Evolutionary conservation across 352 stramenopile genomes (phyloP).

Genomic region (Globisporangium solare): DNA sequence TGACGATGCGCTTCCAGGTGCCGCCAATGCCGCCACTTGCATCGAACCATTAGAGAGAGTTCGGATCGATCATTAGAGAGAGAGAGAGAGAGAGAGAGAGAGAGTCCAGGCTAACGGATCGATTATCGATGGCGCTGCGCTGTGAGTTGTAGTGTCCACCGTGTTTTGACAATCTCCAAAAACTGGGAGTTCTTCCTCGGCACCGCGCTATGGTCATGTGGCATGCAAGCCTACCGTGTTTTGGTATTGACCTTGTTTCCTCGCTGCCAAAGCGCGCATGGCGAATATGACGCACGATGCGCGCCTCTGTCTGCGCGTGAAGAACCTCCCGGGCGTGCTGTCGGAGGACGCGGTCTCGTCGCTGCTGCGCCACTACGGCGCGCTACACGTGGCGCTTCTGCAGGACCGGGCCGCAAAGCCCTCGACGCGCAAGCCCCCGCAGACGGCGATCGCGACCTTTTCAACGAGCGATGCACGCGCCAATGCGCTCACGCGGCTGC

Average conservation of each 20-base stretch:
- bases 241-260: not conserved
- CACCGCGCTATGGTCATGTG: no score
- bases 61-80: no score
- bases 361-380: slow-evolving; percentile 60
- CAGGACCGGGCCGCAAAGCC: slow-evolving; percentile 23
- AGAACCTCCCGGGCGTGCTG: slow-evolving; percentile 52
- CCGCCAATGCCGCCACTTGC: no score
- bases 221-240: no score
- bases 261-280: not conserved
- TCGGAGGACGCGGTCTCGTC: slow-evolving; percentile 49
- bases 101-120: not conserved
- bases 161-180: slow-evolving; percentile 1
- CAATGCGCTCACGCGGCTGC: slow-evolving; percentile 38
- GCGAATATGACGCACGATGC: not conserved
- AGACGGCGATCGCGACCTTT: slow-evolving; percentile 55
- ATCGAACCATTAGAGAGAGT: slow-evolving; percentile 9
- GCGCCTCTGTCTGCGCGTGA: slow-evolving; percentile 35
- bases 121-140: not conserved
- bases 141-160: not conserved
- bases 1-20: no score
- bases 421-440: slow-evolving; percentile 18
- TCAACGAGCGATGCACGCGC: slow-evolving; percentile 18
- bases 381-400: slow-evolving; percentile 38
- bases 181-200: not conserved
- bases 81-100: slow-evolving; percentile 3